A percentile compares a stretch with the other conserved stretches of the same genome.
Conservation (phyloP, 441 rosid genomes). For the Adansonia gregorii region DNA sequence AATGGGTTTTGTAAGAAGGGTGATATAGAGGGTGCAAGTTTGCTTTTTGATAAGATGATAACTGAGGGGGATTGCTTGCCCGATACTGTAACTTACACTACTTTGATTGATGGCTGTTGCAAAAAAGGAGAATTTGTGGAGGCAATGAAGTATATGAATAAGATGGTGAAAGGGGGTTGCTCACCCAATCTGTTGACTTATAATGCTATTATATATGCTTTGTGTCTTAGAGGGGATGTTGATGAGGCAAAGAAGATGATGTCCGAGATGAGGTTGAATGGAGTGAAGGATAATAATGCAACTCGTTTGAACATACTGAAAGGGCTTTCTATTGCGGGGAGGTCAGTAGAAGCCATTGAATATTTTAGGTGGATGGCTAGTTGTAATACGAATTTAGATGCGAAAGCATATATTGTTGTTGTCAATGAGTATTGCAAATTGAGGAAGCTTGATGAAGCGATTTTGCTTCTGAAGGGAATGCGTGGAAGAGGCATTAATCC, state of each 20-base stretch:
- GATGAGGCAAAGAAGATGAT: slow-evolving; percentile 42
- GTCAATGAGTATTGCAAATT: slow-evolving; percentile 29
- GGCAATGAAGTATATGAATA: slow-evolving; percentile 28
- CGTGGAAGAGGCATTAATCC: slow-evolving; percentile 31
- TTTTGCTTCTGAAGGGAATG: slow-evolving; percentile 29
- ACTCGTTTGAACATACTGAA: slow-evolving; percentile 45
- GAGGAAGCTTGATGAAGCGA: slow-evolving; percentile 27
- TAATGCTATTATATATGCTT: slow-evolving; percentile 45
- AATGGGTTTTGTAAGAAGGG: slow-evolving; percentile 51
- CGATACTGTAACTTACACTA: slow-evolving; percentile 30
- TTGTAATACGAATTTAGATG: slow-evolving; percentile 35
- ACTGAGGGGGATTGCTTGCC: slow-evolving; percentile 30
- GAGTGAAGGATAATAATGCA: slow-evolving; percentile 42
- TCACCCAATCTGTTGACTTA: slow-evolving; percentile 33
- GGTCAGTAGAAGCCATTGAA: slow-evolving; percentile 33
- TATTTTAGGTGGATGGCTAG: slow-evolving; percentile 38
- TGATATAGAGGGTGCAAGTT: slow-evolving; percentile 38
- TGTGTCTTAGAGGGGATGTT: slow-evolving; percentile 46
- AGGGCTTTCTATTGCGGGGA: slow-evolving; percentile 37
- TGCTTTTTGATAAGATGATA: slow-evolving; percentile 28
- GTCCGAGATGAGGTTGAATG: slow-evolving; percentile 46
- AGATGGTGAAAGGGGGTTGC: slow-evolving; percentile 29
- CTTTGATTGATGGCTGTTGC: slow-evolving; percentile 39
- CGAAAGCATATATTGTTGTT: slow-evolving; percentile 30
- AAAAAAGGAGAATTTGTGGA: slow-evolving; percentile 33